Evolutionary conservation across 2,329 filamentous ascomycete genomes (phyloP).

Genomic region (Stemphylium lycopersici): DNA sequence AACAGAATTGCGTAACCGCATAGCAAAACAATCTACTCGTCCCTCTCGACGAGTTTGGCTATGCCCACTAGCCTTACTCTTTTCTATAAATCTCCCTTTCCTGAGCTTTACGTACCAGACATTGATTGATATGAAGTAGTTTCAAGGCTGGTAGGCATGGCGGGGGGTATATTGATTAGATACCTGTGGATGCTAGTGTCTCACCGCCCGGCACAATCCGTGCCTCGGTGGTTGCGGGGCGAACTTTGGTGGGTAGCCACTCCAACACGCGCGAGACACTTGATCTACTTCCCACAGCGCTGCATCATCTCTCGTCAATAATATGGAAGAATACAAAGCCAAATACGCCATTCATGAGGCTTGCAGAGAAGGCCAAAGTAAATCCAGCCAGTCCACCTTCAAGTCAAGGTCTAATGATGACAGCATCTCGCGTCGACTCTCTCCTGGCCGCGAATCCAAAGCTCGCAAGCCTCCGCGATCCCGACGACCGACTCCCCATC

Average conservation of each 20-base stretch:
- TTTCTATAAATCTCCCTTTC: too few relatives aligned
- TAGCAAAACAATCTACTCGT: too few relatives aligned
- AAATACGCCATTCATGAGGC: slow-evolving; percentile 89
- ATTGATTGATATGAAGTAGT: too few relatives aligned
- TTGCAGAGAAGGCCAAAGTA: slow-evolving; percentile 82
- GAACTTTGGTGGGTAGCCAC: not conserved
- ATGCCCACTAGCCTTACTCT: too few relatives aligned
- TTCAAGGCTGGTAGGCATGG: too few relatives aligned
- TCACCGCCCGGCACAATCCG: slow-evolving; percentile 1
- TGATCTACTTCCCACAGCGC: too few relatives aligned
- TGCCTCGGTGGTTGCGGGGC: slow-evolving; percentile 11
- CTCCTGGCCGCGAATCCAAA: slow-evolving; percentile 79
- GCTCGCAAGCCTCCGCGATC: slow-evolving; percentile 74
- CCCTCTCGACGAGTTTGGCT: too few relatives aligned
- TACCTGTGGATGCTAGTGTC: not conserved
- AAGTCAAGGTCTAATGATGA: slow-evolving; percentile 59
- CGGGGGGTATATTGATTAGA: not conserved
- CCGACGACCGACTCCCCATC: slow-evolving; percentile 86
- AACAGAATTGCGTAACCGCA: too few relatives aligned
- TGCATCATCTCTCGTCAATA: not conserved
- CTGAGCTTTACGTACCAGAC: too few relatives aligned
- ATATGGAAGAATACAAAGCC: slow-evolving; percentile 49
- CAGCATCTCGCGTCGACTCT: slow-evolving; percentile 75
- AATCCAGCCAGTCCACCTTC: slow-evolving; percentile 27
- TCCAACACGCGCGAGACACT: not conserved